phyloP scores from a whole-genome alignment of 352 stramenopile genomes.

The Albugo candida region DNA sequence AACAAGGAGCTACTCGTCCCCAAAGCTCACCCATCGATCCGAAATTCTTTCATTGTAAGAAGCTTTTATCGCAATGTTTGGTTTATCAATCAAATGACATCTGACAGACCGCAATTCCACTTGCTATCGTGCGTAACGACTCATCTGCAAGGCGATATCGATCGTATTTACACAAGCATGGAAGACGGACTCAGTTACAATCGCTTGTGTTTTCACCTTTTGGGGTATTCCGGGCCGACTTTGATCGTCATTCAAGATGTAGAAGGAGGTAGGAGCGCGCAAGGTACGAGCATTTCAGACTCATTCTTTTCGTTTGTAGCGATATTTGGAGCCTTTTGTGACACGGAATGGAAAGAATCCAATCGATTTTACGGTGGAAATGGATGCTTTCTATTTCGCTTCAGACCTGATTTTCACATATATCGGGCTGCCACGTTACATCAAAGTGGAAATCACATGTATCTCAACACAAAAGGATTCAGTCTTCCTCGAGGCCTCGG shows the following conservation, averaged over 20 bases:
- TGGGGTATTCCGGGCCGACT: constrained; percentile 58
- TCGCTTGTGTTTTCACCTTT: constrained; percentile 53
- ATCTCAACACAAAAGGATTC: constrained; percentile 72
- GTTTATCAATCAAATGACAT: background rate
- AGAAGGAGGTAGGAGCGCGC: constrained; percentile 22
- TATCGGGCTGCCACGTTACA: constrained; percentile 29
- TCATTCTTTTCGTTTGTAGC: constrained; percentile 11
- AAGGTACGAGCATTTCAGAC: background rate
- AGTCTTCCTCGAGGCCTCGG: constrained; percentile 49
- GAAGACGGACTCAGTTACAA: constrained; percentile 74
- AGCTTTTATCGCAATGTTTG: background rate
- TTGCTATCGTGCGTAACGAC: constrained; percentile 32
- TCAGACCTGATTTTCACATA: constrained; percentile 35
- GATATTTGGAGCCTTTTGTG: constrained; percentile 74
- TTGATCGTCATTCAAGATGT: constrained; percentile 46
- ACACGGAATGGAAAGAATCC: constrained; percentile 71
- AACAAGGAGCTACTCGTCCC: constrained; percentile 25
- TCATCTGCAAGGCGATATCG: constrained; percentile 30
- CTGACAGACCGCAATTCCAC: constrained; percentile 38
- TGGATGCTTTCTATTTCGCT: constrained; percentile 59
- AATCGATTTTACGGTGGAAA: constrained; percentile 65
- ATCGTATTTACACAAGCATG: constrained; percentile 57
- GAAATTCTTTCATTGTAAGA: constrained; percentile 47
- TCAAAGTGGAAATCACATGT: constrained; percentile 59
- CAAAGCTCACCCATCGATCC: constrained; percentile 32